Conservation (phyloP, 495 filamentous ascomycete genomes). For the Podospora conica region DNA sequence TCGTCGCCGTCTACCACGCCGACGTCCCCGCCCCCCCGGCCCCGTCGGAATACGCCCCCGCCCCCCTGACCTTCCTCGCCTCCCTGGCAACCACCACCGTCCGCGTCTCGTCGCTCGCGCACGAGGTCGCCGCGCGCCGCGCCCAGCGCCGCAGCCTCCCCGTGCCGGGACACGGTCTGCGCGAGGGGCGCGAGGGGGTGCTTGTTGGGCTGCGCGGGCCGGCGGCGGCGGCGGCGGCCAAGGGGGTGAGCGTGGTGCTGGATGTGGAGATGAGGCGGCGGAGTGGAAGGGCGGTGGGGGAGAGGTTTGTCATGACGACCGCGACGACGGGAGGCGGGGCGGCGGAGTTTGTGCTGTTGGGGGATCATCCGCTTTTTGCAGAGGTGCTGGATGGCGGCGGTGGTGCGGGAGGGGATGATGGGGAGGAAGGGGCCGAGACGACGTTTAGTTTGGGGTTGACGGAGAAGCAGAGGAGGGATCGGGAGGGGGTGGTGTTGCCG, state of each 20-base stretch:
- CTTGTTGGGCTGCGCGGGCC: conserved; percentile 51
- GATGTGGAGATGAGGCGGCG: conserved; percentile 80
- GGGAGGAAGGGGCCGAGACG: conserved; percentile 46
- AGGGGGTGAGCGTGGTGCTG: conserved; percentile 55
- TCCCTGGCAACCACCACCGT: conserved; percentile 49
- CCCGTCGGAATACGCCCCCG: conserved; percentile 51
- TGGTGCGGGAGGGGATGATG: conserved; percentile 33
- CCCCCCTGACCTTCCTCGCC: conserved; percentile 53
- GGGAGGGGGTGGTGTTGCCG: conserved; percentile 84
- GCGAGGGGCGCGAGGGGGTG: conserved; percentile 68
- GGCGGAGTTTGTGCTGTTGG: conserved; percentile 54
- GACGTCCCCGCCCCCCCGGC: conserved; percentile 44
- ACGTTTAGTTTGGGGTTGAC: conserved; percentile 86
- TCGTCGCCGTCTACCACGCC: conserved; percentile 61
- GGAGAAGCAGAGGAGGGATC: conserved; percentile 76
- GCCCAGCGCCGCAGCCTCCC: conserved; percentile 63
- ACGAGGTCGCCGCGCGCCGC: conserved; percentile 59
- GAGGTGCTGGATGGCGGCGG: conserved; percentile 33
- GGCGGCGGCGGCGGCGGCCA: conserved; percentile 36
- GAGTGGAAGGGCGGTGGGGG: conserved; percentile 68
- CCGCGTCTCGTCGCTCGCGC: conserved; percentile 51
- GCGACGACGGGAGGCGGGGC: not conserved
- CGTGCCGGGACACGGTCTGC: conserved; percentile 70
- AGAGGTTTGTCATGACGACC: conserved; percentile 64
- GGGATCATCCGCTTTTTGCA: conserved; percentile 68